phyloP scores from a whole-genome alignment of 1,284 basidiomycete species.

The Blastosporella zonata region DNA sequence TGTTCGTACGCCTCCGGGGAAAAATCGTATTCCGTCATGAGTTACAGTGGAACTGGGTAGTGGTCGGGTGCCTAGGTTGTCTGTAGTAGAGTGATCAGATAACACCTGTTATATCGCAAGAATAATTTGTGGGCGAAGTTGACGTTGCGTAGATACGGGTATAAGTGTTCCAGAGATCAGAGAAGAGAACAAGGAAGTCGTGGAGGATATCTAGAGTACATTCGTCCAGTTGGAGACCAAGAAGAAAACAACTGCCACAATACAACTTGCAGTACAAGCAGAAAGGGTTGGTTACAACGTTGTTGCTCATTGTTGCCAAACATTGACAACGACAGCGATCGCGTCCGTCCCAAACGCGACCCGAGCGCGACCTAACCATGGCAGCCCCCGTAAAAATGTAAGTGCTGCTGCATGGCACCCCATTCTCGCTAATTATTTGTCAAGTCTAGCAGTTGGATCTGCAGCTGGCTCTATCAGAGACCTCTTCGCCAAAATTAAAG shows the following conservation, averaged over 20 bases:
- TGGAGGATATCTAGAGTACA: background rate
- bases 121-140: background rate
- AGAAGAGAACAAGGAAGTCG: background rate
- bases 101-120: background rate
- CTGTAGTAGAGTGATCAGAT: background rate
- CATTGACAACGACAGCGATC: slow-evolving; percentile 2
- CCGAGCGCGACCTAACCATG: too few species aligned
- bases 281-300: background rate
- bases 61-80: background rate
- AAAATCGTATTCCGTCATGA: slow-evolving; percentile 19
- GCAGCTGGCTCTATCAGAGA: slow-evolving; percentile 74
- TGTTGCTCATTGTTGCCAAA: slow-evolving; percentile 2
- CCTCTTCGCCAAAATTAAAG: slow-evolving; percentile 78
- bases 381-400: slow-evolving; percentile 41
- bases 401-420: slow-evolving; percentile 15
- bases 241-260: background rate
- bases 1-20: slow-evolving; percentile 19
- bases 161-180: background rate
- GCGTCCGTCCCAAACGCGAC: background rate
- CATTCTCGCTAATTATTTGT: slow-evolving; percentile 3
- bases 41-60: background rate
- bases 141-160: background rate
- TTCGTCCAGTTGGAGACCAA: background rate
- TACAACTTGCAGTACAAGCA: background rate
- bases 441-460: slow-evolving; percentile 84